Evolutionary conservation across 345 rosid genomes (phyloP), one percentile per base, ranked within the genome.

Genomic region (Punica granatum): DNA sequence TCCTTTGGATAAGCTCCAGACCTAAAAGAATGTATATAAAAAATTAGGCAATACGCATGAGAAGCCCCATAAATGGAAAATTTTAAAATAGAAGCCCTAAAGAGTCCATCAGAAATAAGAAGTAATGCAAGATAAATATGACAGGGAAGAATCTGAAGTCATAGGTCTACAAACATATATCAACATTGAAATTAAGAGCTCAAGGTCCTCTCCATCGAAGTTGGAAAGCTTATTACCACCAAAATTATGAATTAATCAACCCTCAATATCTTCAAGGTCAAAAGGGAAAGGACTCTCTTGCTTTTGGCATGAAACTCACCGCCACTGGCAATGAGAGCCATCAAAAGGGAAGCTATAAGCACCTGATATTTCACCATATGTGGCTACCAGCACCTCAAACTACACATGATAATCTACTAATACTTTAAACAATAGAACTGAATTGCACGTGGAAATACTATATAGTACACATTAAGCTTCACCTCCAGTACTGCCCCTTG

Each of bases 1-100:
- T 26, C 96, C 95, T 66, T 68, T 81, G 7, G 92, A 85, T 80
- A 91, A 63, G 80, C 99, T 86, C 97, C 95, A 89, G 11, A 85
- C 92, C 94, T 93, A 63, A 61, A 31, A 68, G 63, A 67, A 65
- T n/a, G n/a, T 36, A 67, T 31, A 18, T 35, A 2, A 70, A 10
- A 69, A 60, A 32, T 21, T 16, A 33, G 44, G 61, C 28, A 8
- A 28, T 25, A 64, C 14, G 53, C n/a, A 66, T 26, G 26, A 18
- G n/a, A 31, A 15, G 48, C 42, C 5, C 16, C 25, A 56, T 6
- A 39, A 39, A 9, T 14, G 1, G 6, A 12, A 30, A 5, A 49
- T 19, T n/a, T 3, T 8, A 49, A 49, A 49, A n/a, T 13, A 13
- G 34, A 56, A 26, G 12, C 10, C 34, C 18, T 56, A 10, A 26